Base-by-base conservation (phyloP, 148 eudicot genomes). In the Rhododendron simsii region DNA sequence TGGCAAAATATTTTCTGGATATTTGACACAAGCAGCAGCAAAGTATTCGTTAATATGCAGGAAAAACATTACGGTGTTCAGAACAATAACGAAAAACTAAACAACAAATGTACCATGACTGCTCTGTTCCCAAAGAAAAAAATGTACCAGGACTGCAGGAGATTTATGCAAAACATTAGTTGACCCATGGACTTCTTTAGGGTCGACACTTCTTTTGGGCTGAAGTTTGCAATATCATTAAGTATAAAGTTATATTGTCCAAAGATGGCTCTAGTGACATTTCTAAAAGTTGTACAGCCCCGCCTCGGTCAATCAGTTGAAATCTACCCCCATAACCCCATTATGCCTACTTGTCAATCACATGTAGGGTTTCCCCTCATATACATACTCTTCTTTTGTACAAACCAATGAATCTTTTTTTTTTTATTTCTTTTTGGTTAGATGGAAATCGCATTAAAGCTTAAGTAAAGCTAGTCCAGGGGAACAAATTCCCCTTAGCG, bases 1-100 rank as follows among this genome's bases (percentile, higher is more conserved):
- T 89, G 51, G 94, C 87, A 57, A 95, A 95, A 88, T 95, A 93
- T 88, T 95, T 93, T 88, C 98, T 95, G 95, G 87, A 90, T 71
- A 86, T 88, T 87, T 83, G 81, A 35, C 85, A 83, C 23, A 87
- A 51, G 39, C 26, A 55, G 30, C 65, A 85, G 74, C 45, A 73
- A 50, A 84, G 10, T 28, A 37, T 23, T 75, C 21, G 37, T 84
- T 47, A 74, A 50, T 18, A 75, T 13, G 63, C 63, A 16, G 41
- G 15, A 79, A 75, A 76, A 80, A 74, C 76, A 63, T 61, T 65
- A 83, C 59, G 15, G 21, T 67, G 44, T 76, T 16, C 26, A 39
- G 44, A 77, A 81, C 47, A 20, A 84, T 50, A 2, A 80, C 0
- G 8, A 47, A 48, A 80, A 33, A 50, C 30, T 48, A 50, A 50